Conservation (phyloP, 106 monocot genomes). For the Posidonia australis region DNA sequence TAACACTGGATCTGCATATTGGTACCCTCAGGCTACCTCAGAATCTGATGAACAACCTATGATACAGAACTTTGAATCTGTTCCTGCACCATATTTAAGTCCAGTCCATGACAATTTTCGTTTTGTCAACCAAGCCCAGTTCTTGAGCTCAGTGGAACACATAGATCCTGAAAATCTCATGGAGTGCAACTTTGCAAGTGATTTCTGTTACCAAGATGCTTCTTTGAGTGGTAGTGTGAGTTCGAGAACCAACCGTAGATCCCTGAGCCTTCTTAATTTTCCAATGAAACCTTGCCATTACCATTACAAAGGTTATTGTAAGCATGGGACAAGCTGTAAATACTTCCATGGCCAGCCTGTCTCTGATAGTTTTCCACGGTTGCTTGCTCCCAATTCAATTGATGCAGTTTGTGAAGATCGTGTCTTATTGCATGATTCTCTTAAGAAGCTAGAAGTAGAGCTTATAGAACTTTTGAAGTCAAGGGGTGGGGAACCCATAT, state of each 20-base stretch:
- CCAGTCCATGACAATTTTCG: no score
- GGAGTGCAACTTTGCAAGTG: no score
- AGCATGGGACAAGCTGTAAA: constrained; percentile 52
- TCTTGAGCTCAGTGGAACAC: no score
- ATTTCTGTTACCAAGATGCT: constrained; percentile 12
- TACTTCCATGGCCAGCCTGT: constrained; percentile 37
- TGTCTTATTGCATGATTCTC: constrained; percentile 22
- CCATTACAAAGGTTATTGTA: constrained; percentile 59
- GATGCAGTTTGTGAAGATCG: constrained; percentile 7
- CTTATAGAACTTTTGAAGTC: constrained; percentile 53
- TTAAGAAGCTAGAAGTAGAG: constrained; percentile 63
- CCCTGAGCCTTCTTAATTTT: constrained; percentile 13
- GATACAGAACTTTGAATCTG: no score
- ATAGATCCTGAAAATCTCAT: no score
- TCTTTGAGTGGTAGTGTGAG: no score
- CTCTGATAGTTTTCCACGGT: constrained; percentile 6
- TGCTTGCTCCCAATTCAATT: neutral
- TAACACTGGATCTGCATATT: no score
- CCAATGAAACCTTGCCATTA: constrained; percentile 45
- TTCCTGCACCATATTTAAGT: no score
- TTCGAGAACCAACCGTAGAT: constrained; percentile 1
- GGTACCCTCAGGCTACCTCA: no score
- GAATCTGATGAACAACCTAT: no score
- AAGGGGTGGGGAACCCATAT: constrained; percentile 38
- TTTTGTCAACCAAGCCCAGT: no score